Evolutionary conservation across 768 basidiomycete species (phyloP).

Genomic region (Agaricus subrufescens): DNA sequence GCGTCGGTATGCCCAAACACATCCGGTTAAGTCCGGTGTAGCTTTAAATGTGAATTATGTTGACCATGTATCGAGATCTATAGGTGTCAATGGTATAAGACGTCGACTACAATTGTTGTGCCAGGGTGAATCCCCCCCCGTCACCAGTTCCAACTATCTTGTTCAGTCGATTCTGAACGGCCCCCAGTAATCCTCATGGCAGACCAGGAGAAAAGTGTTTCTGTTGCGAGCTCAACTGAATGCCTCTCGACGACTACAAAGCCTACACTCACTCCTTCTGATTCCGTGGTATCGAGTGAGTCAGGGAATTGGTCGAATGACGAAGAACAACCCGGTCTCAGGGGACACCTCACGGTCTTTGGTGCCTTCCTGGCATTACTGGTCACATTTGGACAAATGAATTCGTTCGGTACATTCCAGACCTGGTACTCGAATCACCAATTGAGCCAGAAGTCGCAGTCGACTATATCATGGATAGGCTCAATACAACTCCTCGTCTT

Average conservation of each 20-base stretch:
- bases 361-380: slow-evolving; percentile 66
- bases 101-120: neutral
- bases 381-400: slow-evolving; percentile 70
- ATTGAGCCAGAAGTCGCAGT: slow-evolving; percentile 42
- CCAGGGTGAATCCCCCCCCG: neutral
- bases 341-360: slow-evolving; percentile 46
- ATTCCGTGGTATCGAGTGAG: neutral
- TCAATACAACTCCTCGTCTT: slow-evolving; percentile 65
- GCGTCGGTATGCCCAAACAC: neutral
- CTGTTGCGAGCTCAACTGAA: neutral
- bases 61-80: slow-evolving; percentile 7
- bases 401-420: slow-evolving; percentile 69
- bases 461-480: slow-evolving; percentile 68
- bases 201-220: slow-evolving; percentile 5
- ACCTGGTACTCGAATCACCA: slow-evolving; percentile 63
- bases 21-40: slow-evolving; percentile 7
- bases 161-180: neutral
- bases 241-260: slow-evolving; percentile 1
- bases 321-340: slow-evolving; percentile 14
- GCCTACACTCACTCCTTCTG: neutral
- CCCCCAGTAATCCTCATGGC: slow-evolving; percentile 3
- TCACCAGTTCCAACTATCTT: neutral
- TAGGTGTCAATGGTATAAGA: slow-evolving; percentile 9
- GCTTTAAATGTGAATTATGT: neutral
- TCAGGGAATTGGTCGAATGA: slow-evolving; percentile 13